These are phyloP conservation scores for Ceratocystiopsis brevicomis DNA, from an alignment of 2,329 filamentous ascomycete genomes.

Conservation along the genomic window DNA sequence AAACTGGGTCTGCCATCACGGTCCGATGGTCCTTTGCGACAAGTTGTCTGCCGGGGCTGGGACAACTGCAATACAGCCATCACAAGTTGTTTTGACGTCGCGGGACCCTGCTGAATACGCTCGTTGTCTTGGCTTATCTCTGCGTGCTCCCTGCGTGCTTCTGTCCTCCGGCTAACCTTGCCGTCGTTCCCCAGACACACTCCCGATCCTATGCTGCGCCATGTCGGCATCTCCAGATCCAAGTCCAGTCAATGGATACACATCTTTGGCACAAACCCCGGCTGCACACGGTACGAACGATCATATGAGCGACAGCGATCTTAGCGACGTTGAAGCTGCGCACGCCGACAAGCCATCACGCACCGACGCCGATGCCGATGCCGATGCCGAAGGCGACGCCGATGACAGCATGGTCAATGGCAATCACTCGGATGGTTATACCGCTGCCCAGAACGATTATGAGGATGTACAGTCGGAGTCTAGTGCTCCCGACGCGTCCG, in stretches of 20 bases:
- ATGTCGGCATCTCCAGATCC: constrained; percentile 44
- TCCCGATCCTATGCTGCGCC: constrained; percentile 38
- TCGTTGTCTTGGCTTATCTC: no score
- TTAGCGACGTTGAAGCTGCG: constrained; percentile 48
- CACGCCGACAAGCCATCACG: constrained; percentile 25
- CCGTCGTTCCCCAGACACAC: constrained; percentile 37
- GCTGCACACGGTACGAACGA: constrained; percentile 19
- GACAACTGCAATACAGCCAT: neutral
- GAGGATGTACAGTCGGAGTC: constrained; percentile 27
- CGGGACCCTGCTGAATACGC: neutral
- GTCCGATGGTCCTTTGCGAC: constrained; percentile 7
- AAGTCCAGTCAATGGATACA: constrained; percentile 47
- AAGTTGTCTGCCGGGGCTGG: constrained; percentile 1
- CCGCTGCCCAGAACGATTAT: constrained; percentile 13
- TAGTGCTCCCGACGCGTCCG: constrained; percentile 36
- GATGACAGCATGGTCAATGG: constrained; percentile 13
- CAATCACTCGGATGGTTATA: constrained; percentile 6
- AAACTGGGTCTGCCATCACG: constrained; percentile 8
- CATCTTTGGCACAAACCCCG: constrained; percentile 32
- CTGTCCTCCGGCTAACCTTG: constrained; percentile 22
- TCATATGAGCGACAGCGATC: constrained; percentile 51
- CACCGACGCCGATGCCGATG: constrained; percentile 28
- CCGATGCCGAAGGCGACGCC: constrained; percentile 24
- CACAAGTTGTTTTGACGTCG: constrained; percentile 1
- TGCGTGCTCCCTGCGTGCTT: neutral